These are phyloP conservation scores for Amesomyces nigricolor DNA, from an alignment of 2,329 filamentous ascomycete genomes.

Conservation along the genomic window DNA sequence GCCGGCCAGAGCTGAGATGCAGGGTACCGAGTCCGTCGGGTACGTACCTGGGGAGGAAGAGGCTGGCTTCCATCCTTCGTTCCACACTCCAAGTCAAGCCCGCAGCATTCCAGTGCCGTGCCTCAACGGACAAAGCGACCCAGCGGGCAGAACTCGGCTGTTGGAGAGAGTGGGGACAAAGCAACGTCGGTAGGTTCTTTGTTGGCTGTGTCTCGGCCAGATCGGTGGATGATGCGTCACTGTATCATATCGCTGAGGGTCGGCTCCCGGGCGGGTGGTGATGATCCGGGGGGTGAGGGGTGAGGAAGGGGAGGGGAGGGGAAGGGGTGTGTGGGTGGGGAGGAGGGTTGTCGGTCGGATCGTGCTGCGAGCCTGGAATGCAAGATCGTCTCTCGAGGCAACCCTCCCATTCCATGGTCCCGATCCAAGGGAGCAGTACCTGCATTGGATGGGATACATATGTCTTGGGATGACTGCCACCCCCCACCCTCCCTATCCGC, in stretches of 20 bases:
- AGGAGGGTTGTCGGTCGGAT: background rate
- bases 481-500: background rate
- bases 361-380: constrained; percentile 15
- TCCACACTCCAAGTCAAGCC: background rate
- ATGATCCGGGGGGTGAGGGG: background rate
- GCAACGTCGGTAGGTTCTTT: constrained; percentile 4
- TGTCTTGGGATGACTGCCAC: constrained; percentile 20
- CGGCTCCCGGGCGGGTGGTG: background rate
- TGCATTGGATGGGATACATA: constrained; percentile 21
- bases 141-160: background rate
- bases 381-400: constrained; percentile 8
- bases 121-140: too few species aligned
- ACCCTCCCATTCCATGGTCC: constrained; percentile 16
- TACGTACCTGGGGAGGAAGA: too few species aligned
- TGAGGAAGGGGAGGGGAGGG: too few species aligned
- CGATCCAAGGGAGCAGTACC: constrained; percentile 3
- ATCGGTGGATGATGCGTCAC: background rate
- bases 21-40: background rate
- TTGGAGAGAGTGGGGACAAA: constrained; percentile 8
- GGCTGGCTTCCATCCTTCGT: background rate
- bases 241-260: constrained; percentile 1
- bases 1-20: constrained; percentile 1
- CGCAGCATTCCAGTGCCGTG: constrained; percentile 12
- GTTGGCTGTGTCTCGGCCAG: constrained; percentile 12
- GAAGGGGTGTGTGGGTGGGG: background rate